A percentile compares a stretch with the other conserved stretches of the same genome.
Evolutionary conservation across 73 alveolate genomes (phyloP).

Genomic region (Paramecium primaurelia): DNA sequence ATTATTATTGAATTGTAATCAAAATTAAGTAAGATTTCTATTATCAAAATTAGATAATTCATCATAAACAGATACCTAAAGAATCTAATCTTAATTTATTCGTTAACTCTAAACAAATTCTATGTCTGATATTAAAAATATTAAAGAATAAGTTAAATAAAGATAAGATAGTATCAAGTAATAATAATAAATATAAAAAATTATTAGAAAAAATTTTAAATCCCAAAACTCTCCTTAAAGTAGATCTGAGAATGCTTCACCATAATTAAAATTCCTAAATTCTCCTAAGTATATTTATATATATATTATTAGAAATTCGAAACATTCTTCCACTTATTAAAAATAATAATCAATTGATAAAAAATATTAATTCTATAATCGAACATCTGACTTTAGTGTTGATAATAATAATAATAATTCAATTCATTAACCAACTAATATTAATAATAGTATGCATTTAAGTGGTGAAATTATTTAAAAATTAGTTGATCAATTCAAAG

Average conservation of each 20-base stretch:
- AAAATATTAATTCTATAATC: neutral
- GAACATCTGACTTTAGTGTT: constrained; percentile 28
- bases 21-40: neutral
- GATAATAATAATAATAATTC: neutral
- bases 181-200: neutral
- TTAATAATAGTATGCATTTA: neutral
- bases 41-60: neutral
- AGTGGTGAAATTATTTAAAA: neutral
- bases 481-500: constrained; percentile 19
- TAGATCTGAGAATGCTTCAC: constrained; percentile 13
- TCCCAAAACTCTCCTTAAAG: constrained; percentile 25
- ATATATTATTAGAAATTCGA: neutral
- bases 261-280: neutral
- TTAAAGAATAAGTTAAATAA: constrained; percentile 2
- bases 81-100: neutral
- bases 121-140: neutral
- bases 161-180: neutral
- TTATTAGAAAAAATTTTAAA: neutral
- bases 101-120: neutral
- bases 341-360: neutral
- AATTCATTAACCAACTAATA: neutral
- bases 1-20: neutral
- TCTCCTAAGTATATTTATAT: neutral
- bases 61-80: neutral
- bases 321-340: neutral